phyloP scores from a whole-genome alignment of 495 filamentous ascomycete species.

The Xylaria flabelliformis region DNA sequence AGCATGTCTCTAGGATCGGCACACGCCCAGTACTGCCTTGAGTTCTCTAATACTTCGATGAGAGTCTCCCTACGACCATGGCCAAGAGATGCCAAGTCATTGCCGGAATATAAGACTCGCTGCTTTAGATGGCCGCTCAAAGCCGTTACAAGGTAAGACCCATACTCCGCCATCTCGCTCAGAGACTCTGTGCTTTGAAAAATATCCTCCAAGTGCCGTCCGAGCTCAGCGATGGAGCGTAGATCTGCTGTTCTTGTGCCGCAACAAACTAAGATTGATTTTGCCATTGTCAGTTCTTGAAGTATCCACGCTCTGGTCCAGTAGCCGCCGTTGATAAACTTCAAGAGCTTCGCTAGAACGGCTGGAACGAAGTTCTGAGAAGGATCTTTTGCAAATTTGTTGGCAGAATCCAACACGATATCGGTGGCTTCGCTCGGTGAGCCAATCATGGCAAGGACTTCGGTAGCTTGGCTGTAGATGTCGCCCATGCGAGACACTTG shows the following conservation, averaged over 20 bases:
- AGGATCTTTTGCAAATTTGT: neutral
- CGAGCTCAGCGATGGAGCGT: neutral
- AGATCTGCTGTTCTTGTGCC: neutral
- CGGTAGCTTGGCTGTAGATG: neutral
- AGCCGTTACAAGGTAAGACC: neutral
- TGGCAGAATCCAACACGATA: neutral
- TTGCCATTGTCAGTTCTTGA: neutral
- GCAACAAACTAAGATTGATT: neutral
- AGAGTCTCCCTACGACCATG: neutral
- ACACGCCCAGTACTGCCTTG: neutral
- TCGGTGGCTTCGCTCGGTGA: neutral
- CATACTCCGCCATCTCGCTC: neutral
- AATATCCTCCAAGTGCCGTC: neutral
- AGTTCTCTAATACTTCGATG: neutral
- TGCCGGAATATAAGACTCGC: neutral
- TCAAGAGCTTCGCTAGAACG: neutral
- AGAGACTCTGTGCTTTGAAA: neutral
- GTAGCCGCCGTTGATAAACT: neutral
- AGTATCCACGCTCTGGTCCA: conserved; percentile 5
- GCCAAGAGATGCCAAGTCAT: neutral
- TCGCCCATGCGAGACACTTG: neutral
- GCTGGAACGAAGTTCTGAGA: neutral
- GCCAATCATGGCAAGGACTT: conserved; percentile 6
- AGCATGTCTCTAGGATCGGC: neutral
- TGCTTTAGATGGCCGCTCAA: neutral